Percentiles rank a stretch among this genome's conserved stretches.
phyloP scores from a whole-genome alignment of 768 basidiomycete genomes.

The Mycena rebaudengoi region DNA sequence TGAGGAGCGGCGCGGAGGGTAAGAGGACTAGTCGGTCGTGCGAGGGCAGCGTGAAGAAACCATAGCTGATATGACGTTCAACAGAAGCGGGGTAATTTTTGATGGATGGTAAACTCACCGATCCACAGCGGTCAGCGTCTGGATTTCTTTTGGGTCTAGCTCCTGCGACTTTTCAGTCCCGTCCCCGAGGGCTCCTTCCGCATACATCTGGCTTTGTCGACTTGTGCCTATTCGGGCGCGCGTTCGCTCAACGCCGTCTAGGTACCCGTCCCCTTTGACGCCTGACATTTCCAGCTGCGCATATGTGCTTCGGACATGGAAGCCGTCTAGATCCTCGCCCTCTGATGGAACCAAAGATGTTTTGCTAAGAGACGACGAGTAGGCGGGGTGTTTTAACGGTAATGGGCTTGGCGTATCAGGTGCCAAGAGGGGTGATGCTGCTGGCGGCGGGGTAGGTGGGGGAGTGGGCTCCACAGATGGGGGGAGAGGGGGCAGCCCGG shows the following conservation, averaged over 20 bases:
- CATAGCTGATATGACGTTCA: slow-evolving; percentile 67
- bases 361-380: slow-evolving; percentile 52
- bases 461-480: slow-evolving; percentile 9
- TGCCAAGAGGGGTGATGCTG: slow-evolving; percentile 14
- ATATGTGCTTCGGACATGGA: slow-evolving; percentile 87
- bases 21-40: slow-evolving; percentile 87
- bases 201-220: slow-evolving; percentile 66
- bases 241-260: slow-evolving; percentile 94
- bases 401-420: slow-evolving; percentile 32
- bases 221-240: slow-evolving; percentile 71
- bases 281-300: slow-evolving; percentile 89
- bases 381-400: slow-evolving; percentile 48
- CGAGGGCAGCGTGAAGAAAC: slow-evolving; percentile 83
- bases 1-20: slow-evolving; percentile 65
- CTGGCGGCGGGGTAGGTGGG: slow-evolving; percentile 26
- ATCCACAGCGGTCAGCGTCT: slow-evolving; percentile 81
- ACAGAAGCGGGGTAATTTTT: background rate
- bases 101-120: slow-evolving; percentile 61
- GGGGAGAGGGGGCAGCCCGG: slow-evolving; percentile 9
- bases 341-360: slow-evolving; percentile 75
- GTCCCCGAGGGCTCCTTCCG: slow-evolving; percentile 63
- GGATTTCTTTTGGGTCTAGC: slow-evolving; percentile 76
- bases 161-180: slow-evolving; percentile 70
- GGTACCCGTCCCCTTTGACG: slow-evolving; percentile 95
- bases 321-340: slow-evolving; percentile 84